These are phyloP conservation scores for Chlorella variabilis DNA, from an alignment of 163 green algal species.

Conservation along the genomic window DNA sequence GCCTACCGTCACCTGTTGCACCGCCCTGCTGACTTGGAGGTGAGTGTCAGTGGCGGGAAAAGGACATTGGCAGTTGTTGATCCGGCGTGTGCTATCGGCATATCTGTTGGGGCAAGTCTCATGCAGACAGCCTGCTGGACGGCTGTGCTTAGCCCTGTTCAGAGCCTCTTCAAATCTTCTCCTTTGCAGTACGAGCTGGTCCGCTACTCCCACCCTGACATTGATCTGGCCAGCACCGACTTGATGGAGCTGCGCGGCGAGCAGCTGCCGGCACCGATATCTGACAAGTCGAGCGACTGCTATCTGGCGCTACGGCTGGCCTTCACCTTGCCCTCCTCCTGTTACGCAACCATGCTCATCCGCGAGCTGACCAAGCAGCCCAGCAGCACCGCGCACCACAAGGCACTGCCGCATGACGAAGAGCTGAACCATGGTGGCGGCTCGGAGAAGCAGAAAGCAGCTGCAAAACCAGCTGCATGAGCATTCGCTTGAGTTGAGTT, in stretches of 20 bases:
- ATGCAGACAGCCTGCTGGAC: too few species aligned
- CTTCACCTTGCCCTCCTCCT: constrained; percentile 81
- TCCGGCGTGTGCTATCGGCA: too few species aligned
- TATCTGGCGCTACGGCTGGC: constrained; percentile 68
- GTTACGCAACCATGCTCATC: constrained; percentile 94
- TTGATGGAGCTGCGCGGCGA: constrained; percentile 31
- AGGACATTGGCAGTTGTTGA: too few species aligned
- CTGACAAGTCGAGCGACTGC: background rate
- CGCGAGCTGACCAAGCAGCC: constrained; percentile 72
- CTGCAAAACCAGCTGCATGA: too few species aligned
- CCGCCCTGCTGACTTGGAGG: constrained; percentile 32
- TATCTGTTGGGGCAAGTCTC: too few species aligned
- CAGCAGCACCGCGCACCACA: constrained; percentile 50
- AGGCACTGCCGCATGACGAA: background rate
- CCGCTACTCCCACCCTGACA: constrained; percentile 70
- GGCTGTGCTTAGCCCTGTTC: too few species aligned
- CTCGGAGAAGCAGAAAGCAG: too few species aligned
- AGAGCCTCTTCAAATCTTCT: too few species aligned
- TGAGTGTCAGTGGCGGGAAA: background rate
- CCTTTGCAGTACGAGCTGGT: constrained; percentile 53
- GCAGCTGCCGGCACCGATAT: background rate
- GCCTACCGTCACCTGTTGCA: constrained; percentile 74
- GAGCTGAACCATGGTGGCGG: too few species aligned
- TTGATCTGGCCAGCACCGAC: constrained; percentile 58
- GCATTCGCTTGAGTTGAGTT: too few species aligned